Conservation (phyloP, 2,329 filamentous ascomycete genomes). For the Aspergillus sp. region DNA sequence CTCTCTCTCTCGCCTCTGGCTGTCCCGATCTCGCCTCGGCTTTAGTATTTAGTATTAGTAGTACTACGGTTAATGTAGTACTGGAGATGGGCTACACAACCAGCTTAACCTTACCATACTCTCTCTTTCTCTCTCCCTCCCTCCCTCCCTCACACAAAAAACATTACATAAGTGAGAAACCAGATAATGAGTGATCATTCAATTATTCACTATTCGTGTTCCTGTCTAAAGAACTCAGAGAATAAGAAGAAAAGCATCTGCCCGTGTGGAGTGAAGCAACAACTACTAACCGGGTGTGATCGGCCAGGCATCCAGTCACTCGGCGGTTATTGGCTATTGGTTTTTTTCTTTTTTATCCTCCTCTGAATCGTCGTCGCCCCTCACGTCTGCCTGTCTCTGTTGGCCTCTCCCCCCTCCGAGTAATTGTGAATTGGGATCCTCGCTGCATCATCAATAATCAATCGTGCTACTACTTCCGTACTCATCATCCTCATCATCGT, state of each 20-base stretch:
- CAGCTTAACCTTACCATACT: too few species aligned
- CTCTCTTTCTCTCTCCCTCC: too few species aligned
- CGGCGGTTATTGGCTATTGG: background rate
- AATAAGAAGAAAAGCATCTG: conserved; percentile 13
- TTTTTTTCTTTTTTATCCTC: background rate
- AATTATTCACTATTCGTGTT: too few species aligned
- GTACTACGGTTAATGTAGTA: too few species aligned
- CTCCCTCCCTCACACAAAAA: too few species aligned
- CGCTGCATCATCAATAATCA: background rate
- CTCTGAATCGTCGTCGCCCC: background rate
- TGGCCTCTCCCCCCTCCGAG: too few species aligned
- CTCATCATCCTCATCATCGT: background rate
- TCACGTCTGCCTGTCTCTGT: background rate
- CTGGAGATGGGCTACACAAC: too few species aligned
- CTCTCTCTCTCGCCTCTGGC: background rate
- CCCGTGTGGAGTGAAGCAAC: conserved; percentile 11
- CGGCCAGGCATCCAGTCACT: background rate
- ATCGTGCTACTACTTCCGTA: background rate
- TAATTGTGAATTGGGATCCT: background rate
- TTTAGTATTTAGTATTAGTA: too few species aligned
- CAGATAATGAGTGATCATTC: too few species aligned
- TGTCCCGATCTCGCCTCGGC: background rate
- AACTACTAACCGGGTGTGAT: background rate
- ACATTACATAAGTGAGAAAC: too few species aligned
- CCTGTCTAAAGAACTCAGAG: conserved; percentile 6